These are phyloP conservation scores for Sporobolomyces pararoseus DNA, from an alignment of 768 basidiomycete species.

Conservation along the genomic window DNA sequence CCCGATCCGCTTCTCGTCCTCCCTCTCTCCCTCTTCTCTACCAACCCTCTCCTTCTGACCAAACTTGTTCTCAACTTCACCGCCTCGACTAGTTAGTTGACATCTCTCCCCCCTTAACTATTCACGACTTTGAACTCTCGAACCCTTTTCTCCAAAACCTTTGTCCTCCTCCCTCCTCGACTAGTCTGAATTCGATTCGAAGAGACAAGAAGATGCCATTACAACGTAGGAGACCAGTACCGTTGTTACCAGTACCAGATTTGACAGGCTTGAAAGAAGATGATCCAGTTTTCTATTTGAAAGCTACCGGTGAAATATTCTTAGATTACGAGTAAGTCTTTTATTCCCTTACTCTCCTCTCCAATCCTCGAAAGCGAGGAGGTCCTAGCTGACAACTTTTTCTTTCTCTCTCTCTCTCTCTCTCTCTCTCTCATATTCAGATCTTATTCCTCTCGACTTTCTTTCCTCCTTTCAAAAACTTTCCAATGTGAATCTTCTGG, in stretches of 20 bases:
- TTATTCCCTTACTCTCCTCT: neutral
- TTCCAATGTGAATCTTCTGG: slow-evolving; percentile 98
- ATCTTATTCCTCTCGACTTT: slow-evolving; percentile 84
- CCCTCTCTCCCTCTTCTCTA: no score
- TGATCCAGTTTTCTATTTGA: slow-evolving; percentile 82
- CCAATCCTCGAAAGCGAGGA: neutral
- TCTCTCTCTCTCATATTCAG: slow-evolving; percentile 52
- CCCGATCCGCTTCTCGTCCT: no score
- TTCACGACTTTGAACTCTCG: no score
- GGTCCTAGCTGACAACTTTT: neutral
- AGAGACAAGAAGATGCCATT: slow-evolving; percentile 42
- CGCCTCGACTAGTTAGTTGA: no score
- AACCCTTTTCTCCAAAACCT: no score
- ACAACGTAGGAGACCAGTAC: slow-evolving; percentile 49
- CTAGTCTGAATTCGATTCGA: no score
- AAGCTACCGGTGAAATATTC: slow-evolving; percentile 95
- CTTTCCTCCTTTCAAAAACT: slow-evolving; percentile 87
- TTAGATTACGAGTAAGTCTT: slow-evolving; percentile 82
- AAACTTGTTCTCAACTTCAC: no score
- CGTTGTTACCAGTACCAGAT: slow-evolving; percentile 46
- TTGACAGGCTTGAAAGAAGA: slow-evolving; percentile 50
- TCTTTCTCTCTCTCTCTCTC: slow-evolving; percentile 33
- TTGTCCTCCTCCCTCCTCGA: no score
- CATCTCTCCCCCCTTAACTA: no score
- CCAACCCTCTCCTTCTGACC: no score